A percentile compares a stretch with the other conserved stretches of the same genome.
These are phyloP conservation scores for Silene latifolia DNA, from an alignment of 148 eudicot genomes.

Conservation along the genomic window DNA sequence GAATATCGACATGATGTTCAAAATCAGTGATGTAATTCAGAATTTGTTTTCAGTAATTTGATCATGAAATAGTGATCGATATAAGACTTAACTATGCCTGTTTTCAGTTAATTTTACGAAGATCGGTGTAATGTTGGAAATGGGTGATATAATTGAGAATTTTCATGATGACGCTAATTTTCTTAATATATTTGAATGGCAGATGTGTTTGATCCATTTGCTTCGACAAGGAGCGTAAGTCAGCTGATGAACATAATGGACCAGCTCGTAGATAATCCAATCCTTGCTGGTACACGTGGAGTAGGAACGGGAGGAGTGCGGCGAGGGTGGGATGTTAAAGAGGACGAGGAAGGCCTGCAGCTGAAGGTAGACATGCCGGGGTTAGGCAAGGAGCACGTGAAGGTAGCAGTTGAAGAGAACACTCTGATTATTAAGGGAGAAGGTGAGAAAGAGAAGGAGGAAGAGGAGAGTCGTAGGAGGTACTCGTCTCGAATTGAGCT, in stretches of 20 bases:
- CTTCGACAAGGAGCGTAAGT: conserved; percentile 55
- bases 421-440: conserved; percentile 62
- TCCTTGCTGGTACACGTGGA: conserved; percentile 30
- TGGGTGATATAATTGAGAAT: too few species aligned
- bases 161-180: too few species aligned
- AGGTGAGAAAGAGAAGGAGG: conserved; percentile 40
- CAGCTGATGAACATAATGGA: conserved; percentile 79
- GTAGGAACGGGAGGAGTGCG: conserved; percentile 21
- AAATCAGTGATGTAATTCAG: too few species aligned
- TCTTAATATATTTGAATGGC: neutral
- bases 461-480: conserved; percentile 38
- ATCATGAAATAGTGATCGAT: too few species aligned
- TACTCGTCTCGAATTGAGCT: conserved; percentile 51
- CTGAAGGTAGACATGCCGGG: conserved; percentile 87
- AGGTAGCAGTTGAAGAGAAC: conserved; percentile 63
- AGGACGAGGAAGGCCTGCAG: conserved; percentile 49
- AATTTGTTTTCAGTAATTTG: too few species aligned
- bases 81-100: too few species aligned
- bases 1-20: too few species aligned
- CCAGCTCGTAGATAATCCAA: conserved; percentile 47
- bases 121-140: too few species aligned
- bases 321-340: conserved; percentile 59
- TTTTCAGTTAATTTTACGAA: too few species aligned
- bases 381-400: conserved; percentile 61
- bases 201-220: conserved; percentile 74